Percentiles rank a stretch among this genome's conserved stretches.
Conservation (phyloP, 2,329 filamentous ascomycete genomes). For the Sarocladium brachiariae region DNA sequence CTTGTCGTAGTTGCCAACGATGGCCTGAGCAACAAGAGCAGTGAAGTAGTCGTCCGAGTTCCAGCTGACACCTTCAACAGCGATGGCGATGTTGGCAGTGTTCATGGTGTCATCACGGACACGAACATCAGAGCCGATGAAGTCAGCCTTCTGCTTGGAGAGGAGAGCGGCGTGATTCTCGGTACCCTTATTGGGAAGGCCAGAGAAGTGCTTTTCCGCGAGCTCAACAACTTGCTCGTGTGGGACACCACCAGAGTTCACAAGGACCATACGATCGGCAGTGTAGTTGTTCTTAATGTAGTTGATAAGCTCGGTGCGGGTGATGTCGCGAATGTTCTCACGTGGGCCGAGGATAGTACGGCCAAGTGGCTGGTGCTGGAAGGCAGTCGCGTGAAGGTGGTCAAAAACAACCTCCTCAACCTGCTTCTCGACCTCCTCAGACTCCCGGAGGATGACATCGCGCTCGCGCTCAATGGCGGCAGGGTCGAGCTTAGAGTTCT, state of each 20-base stretch:
- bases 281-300: slow-evolving; percentile 99
- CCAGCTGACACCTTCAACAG: slow-evolving; percentile 99
- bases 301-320: slow-evolving; percentile 79
- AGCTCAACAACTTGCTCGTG: slow-evolving; percentile 92
- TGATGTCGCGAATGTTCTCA: slow-evolving; percentile 97
- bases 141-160: slow-evolving; percentile 85
- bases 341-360: slow-evolving; percentile 96
- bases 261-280: slow-evolving; percentile 97
- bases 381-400: slow-evolving; percentile 96
- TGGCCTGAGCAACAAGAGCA: slow-evolving; percentile 92
- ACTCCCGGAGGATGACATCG: slow-evolving; percentile 96
- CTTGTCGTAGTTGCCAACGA: slow-evolving; percentile 99
- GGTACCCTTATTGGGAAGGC: slow-evolving; percentile 68
- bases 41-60: slow-evolving; percentile 99
- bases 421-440: slow-evolving; percentile 99
- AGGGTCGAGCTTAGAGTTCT: slow-evolving; percentile 97
- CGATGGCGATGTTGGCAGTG: slow-evolving; percentile 95
- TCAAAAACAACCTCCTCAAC: slow-evolving; percentile 99
- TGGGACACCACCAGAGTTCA: slow-evolving; percentile 87
- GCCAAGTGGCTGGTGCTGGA: slow-evolving; percentile 91
- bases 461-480: slow-evolving; percentile 93
- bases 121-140: slow-evolving; percentile 92
- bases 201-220: slow-evolving; percentile 90
- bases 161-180: slow-evolving; percentile 67
- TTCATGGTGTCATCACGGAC: slow-evolving; percentile 94